These are phyloP conservation scores for Gypsophila paniculata DNA, from an alignment of 179 eudicot species.

Conservation along the genomic window DNA sequence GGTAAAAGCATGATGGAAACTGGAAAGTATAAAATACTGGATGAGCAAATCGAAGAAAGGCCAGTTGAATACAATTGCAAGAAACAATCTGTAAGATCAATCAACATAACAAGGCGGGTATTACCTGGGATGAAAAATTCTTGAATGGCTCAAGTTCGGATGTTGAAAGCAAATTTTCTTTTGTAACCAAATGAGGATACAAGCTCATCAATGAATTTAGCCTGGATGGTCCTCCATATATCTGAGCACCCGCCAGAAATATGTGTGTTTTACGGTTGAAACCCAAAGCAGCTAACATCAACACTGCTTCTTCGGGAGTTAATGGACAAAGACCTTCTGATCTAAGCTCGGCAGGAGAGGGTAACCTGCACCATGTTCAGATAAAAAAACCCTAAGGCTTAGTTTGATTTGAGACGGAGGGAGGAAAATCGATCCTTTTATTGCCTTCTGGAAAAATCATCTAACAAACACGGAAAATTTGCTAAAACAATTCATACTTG, in stretches of 20 bases:
- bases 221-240: slow-evolving; percentile 82
- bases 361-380: slow-evolving; percentile 54
- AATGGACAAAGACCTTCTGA: slow-evolving; percentile 89
- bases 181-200: slow-evolving; percentile 89
- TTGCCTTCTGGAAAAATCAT: no score
- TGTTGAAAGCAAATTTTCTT: slow-evolving; percentile 75
- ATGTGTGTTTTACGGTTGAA: slow-evolving; percentile 77
- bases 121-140: slow-evolving; percentile 95
- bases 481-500: slow-evolving; percentile 47
- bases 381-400: background rate
- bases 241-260: slow-evolving; percentile 89
- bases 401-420: no score
- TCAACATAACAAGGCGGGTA: background rate
- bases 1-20: no score
- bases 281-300: slow-evolving; percentile 95
- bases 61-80: background rate
- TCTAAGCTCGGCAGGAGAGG: slow-evolving; percentile 65
- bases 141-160: slow-evolving; percentile 81
- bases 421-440: no score
- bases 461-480: background rate
- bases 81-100: background rate
- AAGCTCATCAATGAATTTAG: slow-evolving; percentile 67
- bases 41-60: background rate
- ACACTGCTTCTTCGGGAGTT: slow-evolving; percentile 95
- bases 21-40: no score